Percentiles rank a stretch among this genome's conserved stretches.
These are phyloP conservation scores for Crithidia expoeki DNA, from an alignment of 208 protist genomes.

Conservation along the genomic window DNA sequence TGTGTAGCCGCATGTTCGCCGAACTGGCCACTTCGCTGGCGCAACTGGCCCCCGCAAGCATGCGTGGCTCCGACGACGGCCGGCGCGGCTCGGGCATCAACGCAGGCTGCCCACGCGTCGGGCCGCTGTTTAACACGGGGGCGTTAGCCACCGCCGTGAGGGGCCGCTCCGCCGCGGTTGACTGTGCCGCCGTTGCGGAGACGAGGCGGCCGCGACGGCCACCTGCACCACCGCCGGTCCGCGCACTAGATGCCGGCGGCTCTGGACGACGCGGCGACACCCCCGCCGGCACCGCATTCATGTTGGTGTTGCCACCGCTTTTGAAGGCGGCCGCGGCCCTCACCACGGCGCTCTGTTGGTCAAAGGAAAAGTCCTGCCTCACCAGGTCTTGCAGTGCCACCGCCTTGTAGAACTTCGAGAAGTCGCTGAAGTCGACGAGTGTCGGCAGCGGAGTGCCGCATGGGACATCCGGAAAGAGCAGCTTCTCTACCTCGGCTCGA, in stretches of 20 bases:
- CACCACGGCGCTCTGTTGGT: conserved; percentile 12
- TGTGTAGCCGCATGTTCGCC: neutral
- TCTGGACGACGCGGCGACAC: conserved; percentile 7
- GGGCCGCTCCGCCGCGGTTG: neutral
- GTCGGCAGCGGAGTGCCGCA: conserved; percentile 26
- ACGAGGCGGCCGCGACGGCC: conserved; percentile 1
- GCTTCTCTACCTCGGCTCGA: conserved; percentile 39
- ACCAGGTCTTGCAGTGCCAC: conserved; percentile 54
- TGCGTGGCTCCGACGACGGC: conserved; percentile 26
- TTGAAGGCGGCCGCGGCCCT: conserved; percentile 1
- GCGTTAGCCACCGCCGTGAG: neutral
- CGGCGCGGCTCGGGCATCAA: conserved; percentile 15
- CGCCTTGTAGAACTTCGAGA: conserved; percentile 66
- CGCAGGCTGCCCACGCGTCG: neutral
- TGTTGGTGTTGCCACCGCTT: neutral
- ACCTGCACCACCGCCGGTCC: neutral
- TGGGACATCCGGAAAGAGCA: conserved; percentile 39
- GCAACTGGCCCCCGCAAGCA: neutral
- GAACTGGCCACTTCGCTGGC: neutral
- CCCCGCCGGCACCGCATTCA: too few species aligned
- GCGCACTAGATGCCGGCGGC: conserved; percentile 13
- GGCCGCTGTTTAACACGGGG: neutral
- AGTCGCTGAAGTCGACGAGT: conserved; percentile 76
- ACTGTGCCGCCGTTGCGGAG: neutral
- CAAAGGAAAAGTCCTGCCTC: conserved; percentile 40